Evolutionary conservation across 2,329 filamentous ascomycete species (phyloP).

Genomic region (Exophiala oligosperma): DNA sequence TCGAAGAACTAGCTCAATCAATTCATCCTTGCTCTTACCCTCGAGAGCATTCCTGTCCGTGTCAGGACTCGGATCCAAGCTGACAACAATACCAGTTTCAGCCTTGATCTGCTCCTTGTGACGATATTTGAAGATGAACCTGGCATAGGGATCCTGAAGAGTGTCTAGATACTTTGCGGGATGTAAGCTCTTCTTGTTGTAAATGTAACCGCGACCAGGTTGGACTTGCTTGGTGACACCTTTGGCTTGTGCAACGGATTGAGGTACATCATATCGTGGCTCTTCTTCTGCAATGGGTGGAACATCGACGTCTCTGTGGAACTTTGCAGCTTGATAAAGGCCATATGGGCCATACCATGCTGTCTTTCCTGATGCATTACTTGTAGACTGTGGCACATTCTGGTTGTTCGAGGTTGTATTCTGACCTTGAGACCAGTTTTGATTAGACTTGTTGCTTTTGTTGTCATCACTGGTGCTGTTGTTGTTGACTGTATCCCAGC

Average conservation of each 20-base stretch:
- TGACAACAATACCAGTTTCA: constrained; percentile 23
- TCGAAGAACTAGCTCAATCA: constrained; percentile 26
- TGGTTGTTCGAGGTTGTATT: background rate
- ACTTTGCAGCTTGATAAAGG: constrained; percentile 23
- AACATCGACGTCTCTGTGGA: constrained; percentile 3
- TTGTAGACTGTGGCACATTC: background rate
- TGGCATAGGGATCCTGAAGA: constrained; percentile 35
- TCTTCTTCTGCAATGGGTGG: constrained; percentile 26
- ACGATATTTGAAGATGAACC: constrained; percentile 37
- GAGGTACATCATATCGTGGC: constrained; percentile 29
- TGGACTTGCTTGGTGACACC: constrained; percentile 34
- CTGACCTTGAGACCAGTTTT: background rate
- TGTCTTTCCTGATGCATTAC: background rate
- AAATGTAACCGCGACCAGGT: constrained; percentile 31
- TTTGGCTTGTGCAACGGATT: constrained; percentile 14
- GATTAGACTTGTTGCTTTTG: background rate
- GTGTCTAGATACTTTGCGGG: constrained; percentile 33
- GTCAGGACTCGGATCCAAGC: constrained; percentile 22
- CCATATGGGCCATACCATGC: constrained; percentile 28
- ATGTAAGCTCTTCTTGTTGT: constrained; percentile 32
- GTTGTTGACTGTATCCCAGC: constrained; percentile 4
- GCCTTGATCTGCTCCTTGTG: constrained; percentile 27
- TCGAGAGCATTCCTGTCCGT: constrained; percentile 24
- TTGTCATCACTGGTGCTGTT: constrained; percentile 2
- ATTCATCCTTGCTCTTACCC: constrained; percentile 22